Conservation (phyloP, 2,329 filamentous ascomycete genomes). For the Westerdykella sp. region DNA sequence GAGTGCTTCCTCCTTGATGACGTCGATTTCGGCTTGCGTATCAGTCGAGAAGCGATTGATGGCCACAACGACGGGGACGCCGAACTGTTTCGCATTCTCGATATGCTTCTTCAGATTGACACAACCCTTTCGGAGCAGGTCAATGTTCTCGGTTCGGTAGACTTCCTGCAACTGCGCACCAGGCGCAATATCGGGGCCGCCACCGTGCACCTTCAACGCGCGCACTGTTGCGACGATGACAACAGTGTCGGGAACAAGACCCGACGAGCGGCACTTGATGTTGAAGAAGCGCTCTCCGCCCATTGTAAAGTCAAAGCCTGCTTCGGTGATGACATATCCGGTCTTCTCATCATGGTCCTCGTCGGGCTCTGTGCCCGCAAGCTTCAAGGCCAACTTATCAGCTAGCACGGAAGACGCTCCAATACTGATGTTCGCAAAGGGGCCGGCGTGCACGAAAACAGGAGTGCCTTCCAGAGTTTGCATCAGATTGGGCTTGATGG, state of each 20-base stretch:
- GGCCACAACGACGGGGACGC: conserved; percentile 88
- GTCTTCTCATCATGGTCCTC: conserved; percentile 77
- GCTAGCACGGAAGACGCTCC: conserved; percentile 93
- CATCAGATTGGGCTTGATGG: conserved; percentile 98
- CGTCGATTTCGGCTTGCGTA: conserved; percentile 82
- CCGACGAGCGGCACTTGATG: conserved; percentile 96
- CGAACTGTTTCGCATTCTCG: conserved; percentile 78
- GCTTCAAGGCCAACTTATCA: conserved; percentile 91
- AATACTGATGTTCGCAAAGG: conserved; percentile 97
- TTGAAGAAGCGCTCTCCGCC: conserved; percentile 99
- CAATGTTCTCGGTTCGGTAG: conserved; percentile 89
- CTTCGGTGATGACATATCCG: conserved; percentile 93
- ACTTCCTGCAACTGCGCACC: conserved; percentile 79
- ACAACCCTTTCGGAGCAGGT: conserved; percentile 82
- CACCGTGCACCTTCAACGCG: conserved; percentile 93
- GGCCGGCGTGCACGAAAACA: conserved; percentile 94
- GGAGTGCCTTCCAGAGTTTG: conserved; percentile 95
- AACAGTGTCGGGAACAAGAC: conserved; percentile 85
- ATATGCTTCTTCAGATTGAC: conserved; percentile 96
- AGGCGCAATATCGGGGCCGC: conserved; percentile 86
- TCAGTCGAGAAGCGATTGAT: conserved; percentile 97
- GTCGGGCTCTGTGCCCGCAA: conserved; percentile 87
- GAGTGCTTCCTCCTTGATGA: conserved; percentile 84
- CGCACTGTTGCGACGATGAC: conserved; percentile 94
- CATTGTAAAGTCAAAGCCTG: conserved; percentile 99